Evolutionary conservation across 768 basidiomycete species (phyloP).

Genomic region (Scleroderma bovista): DNA sequence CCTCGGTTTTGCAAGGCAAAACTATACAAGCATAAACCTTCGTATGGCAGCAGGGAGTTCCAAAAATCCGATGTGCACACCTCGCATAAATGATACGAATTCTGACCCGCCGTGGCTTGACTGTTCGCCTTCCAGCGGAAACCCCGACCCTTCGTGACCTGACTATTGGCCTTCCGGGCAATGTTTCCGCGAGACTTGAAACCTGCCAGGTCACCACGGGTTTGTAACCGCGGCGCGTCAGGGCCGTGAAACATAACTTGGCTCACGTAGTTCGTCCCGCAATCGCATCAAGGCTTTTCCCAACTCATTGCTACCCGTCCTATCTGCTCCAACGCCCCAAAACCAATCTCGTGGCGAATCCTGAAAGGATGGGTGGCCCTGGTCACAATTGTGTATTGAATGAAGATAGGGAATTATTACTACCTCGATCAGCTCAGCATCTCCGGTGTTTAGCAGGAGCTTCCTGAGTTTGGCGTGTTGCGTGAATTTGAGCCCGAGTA

Average conservation of each 20-base stretch:
- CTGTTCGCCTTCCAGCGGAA: background rate
- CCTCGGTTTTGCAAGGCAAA: conserved; percentile 53
- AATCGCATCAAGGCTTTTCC: conserved; percentile 66
- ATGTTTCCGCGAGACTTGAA: background rate
- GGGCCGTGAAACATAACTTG: background rate
- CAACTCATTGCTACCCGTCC: conserved; percentile 64
- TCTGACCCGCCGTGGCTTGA: conserved; percentile 3
- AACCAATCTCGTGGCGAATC: conserved; percentile 71
- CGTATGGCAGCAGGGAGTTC: too few species aligned
- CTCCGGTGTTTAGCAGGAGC: conserved; percentile 60
- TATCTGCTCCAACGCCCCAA: conserved; percentile 69
- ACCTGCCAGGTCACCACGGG: background rate
- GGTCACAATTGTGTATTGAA: background rate
- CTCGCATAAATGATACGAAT: conserved; percentile 15
- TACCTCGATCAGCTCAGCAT: conserved; percentile 66
- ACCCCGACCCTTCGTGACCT: conserved; percentile 3
- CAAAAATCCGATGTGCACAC: conserved; percentile 6
- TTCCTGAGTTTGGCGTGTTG: conserved; percentile 56
- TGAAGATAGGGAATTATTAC: conserved; percentile 11
- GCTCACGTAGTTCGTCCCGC: conserved; percentile 46
- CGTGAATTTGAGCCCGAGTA: conserved; percentile 60
- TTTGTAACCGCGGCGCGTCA: background rate
- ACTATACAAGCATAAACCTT: conserved; percentile 25
- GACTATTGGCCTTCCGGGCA: background rate
- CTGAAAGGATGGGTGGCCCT: too few species aligned